phyloP scores from a whole-genome alignment of 2,329 filamentous ascomycete species.

The Aspergillus sp. region DNA sequence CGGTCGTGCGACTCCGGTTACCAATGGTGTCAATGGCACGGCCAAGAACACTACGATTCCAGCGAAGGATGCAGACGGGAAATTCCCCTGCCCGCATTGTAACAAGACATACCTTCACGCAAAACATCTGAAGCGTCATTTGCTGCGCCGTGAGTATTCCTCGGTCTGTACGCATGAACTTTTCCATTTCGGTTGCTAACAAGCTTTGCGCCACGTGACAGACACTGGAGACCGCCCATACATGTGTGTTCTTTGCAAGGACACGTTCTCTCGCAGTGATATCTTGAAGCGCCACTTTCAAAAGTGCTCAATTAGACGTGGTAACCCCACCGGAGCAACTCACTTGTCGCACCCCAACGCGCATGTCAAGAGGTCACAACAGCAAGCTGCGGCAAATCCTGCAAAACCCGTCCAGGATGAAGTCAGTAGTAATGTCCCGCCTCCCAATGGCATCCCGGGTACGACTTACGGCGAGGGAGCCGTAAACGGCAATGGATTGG shows the following conservation, averaged over 20 bases:
- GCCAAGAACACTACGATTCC: constrained; percentile 82
- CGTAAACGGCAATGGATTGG: constrained; percentile 45
- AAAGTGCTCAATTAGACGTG: constrained; percentile 95
- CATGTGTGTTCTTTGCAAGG: constrained; percentile 96
- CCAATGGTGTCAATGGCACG: constrained; percentile 59
- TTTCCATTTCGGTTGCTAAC: constrained; percentile 11
- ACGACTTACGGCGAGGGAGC: constrained; percentile 43
- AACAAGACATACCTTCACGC: constrained; percentile 97
- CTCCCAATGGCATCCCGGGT: constrained; percentile 45
- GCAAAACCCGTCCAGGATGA: constrained; percentile 45
- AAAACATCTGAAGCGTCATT: constrained; percentile 95
- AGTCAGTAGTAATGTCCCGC: constrained; percentile 46
- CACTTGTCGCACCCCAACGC: constrained; percentile 92
- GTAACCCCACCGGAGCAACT: constrained; percentile 91
- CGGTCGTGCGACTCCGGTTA: constrained; percentile 74
- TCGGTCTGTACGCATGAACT: background rate
- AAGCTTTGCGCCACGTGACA: constrained; percentile 42
- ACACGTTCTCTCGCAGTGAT: constrained; percentile 96
- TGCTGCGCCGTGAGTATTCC: constrained; percentile 80
- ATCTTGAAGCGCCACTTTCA: constrained; percentile 99
- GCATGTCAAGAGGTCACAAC: constrained; percentile 71
- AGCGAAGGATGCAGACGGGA: constrained; percentile 93
- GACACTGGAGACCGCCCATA: constrained; percentile 98
- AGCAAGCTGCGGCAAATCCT: constrained; percentile 42
- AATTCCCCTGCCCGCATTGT: constrained; percentile 97